Evolutionary conservation across 768 basidiomycete genomes (phyloP), one percentile per base, ranked within the genome.

Genomic region (Amanita rubescens): DNA sequence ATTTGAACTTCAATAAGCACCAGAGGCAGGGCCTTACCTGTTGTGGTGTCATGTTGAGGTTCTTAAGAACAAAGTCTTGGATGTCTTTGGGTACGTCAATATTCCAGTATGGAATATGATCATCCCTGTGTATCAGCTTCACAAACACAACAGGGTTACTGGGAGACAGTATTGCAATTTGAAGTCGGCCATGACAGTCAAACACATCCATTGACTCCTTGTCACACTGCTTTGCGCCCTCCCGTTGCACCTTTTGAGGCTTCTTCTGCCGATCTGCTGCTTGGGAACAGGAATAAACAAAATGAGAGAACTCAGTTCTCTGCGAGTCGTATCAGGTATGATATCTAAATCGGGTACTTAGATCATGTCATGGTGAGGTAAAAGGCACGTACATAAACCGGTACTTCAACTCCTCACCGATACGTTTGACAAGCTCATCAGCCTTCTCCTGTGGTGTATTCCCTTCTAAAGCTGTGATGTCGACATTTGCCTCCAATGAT

Each of bases 171-270:
- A 66, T 35, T 9, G 34, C 15, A 35, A 8, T 9, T 43, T 58
- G 54, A 9, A 67, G 47, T 59, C 65, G 62, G 0, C 67, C 63
- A n/a, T 45, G 24, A 33, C 66, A 67, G 1, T 57, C 42, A 51
- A 66, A 68, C 1, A 58, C 33, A 7, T 57, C 49, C 60, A 68
- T 67, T n/a, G 45, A 11, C n/a, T 55, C 53, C 39, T 63, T 65
- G 49, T 66, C 65, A 30, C 60, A 55, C 5, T 57, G 50, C 49
- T 65, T 64, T 3, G 49, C 47, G n/a, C 53, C 54, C 41, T 64
- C 58, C 39, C 41, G 51, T 25, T 30, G 45, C 20, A 24, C 55
- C 45, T 55, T 60, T 53, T 57, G 55, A n/a, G 56, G 32, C 22
- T 59, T 62, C 44, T 57, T 61, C 42, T 60, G 65, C 51, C 41